Conservation (phyloP, 108 stramenopile species). For the Cylindrotheca fusiformis region DNA sequence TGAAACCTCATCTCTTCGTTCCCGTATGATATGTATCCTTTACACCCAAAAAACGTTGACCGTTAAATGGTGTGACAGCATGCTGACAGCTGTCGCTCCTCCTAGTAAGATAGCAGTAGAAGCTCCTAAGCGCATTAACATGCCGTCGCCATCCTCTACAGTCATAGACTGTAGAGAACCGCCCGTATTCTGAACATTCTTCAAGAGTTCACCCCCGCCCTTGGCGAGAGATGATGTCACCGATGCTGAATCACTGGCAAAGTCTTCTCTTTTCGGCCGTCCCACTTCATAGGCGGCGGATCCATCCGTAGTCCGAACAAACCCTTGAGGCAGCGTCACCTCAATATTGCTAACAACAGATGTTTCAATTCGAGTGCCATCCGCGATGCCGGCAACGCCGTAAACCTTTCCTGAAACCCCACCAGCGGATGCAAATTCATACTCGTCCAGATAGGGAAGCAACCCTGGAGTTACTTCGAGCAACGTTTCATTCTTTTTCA, state of each 20-base stretch:
- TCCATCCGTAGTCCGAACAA: slow-evolving; percentile 56
- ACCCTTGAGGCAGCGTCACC: slow-evolving; percentile 62
- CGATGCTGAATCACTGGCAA: slow-evolving; percentile 5
- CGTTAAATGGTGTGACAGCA: slow-evolving; percentile 85
- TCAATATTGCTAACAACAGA: slow-evolving; percentile 44
- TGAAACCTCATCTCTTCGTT: no score
- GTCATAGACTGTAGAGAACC: background rate
- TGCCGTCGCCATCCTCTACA: slow-evolving; percentile 19
- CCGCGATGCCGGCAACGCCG: slow-evolving; percentile 68
- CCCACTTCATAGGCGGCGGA: slow-evolving; percentile 67
- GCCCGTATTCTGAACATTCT: background rate
- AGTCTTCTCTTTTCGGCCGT: slow-evolving; percentile 18
- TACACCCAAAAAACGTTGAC: slow-evolving; percentile 91
- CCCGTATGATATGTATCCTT: no score
- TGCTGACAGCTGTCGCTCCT: slow-evolving; percentile 64
- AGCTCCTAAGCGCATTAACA: slow-evolving; percentile 48
- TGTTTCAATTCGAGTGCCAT: slow-evolving; percentile 70
- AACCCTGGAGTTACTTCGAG: slow-evolving; percentile 28
- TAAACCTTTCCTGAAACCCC: slow-evolving; percentile 62
- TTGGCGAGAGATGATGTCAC: background rate
- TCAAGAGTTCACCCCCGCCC: slow-evolving; percentile 4
- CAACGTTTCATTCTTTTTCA: slow-evolving; percentile 1
- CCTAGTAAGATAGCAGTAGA: slow-evolving; percentile 60
- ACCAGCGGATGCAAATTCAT: slow-evolving; percentile 59
- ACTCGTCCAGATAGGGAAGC: slow-evolving; percentile 75